Conservation (phyloP, 371 early-diverging fungal genomes). For the Mucor irregularis region DNA sequence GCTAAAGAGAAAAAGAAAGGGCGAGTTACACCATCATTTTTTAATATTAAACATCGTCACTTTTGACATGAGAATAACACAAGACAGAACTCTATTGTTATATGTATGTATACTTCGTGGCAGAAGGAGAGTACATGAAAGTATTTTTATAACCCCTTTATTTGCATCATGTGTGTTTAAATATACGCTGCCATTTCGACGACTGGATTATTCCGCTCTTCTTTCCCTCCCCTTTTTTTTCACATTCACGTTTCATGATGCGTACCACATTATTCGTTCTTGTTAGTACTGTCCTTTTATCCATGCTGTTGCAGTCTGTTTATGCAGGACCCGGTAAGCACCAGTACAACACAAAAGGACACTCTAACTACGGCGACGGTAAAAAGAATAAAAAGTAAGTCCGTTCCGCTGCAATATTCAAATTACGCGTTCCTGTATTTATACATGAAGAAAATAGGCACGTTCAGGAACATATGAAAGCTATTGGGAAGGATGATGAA, state of each 20-base stretch:
- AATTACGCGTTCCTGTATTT: not conserved
- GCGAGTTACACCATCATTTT: too few species aligned
- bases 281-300: not conserved
- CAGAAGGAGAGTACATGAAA: too few species aligned
- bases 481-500: conserved; percentile 21
- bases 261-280: not conserved
- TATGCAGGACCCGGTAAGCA: conserved; percentile 6
- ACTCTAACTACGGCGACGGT: conserved; percentile 5
- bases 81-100: too few species aligned
- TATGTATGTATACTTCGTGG: too few species aligned
- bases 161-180: too few species aligned
- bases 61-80: too few species aligned
- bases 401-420: too few species aligned
- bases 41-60: too few species aligned
- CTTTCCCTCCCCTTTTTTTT: not conserved
- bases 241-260: too few species aligned
- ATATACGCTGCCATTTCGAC: too few species aligned
- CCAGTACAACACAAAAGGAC: not conserved
- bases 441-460: conserved; percentile 22
- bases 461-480: conserved; percentile 37
- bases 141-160: too few species aligned
- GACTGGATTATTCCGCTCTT: not conserved
- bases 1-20: too few species aligned
- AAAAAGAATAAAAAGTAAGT: conserved; percentile 10
- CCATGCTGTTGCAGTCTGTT: not conserved